Conservation (phyloP, 2,329 filamentous ascomycete species). For the Metarhizium rileyi region DNA sequence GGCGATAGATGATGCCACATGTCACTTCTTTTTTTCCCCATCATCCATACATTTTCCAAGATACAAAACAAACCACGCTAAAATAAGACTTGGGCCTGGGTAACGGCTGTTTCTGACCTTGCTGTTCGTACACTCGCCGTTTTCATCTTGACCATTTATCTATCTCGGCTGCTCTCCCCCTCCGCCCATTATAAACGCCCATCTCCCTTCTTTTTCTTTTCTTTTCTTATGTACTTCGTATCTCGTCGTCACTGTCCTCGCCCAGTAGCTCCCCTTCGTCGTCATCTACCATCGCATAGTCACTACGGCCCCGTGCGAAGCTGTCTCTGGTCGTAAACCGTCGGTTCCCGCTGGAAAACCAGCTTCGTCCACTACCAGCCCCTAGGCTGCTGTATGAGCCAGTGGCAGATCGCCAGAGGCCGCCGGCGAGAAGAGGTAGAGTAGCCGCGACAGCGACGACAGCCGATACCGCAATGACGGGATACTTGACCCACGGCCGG, state of each 20-base stretch:
- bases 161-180: background rate
- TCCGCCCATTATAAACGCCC: no score
- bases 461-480: constrained; percentile 63
- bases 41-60: constrained; percentile 1
- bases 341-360: constrained; percentile 47
- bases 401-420: constrained; percentile 58
- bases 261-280: constrained; percentile 92
- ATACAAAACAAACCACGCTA: background rate
- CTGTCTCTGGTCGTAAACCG: constrained; percentile 82
- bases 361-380: constrained; percentile 37
- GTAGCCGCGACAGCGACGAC: constrained; percentile 49
- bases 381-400: constrained; percentile 41
- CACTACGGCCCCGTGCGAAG: constrained; percentile 77
- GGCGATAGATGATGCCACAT: background rate
- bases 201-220: background rate
- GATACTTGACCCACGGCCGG: constrained; percentile 70
- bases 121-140: background rate
- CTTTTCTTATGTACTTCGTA: constrained; percentile 21
- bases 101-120: background rate
- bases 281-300: constrained; percentile 81
- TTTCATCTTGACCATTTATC: background rate
- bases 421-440: constrained; percentile 61
- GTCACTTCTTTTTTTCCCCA: constrained; percentile 5
- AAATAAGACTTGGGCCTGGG: background rate
- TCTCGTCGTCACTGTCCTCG: constrained; percentile 88